Evolutionary conservation across 495 filamentous ascomycete genomes (phyloP).

Genomic region (Aspergillus coremiiformis): DNA sequence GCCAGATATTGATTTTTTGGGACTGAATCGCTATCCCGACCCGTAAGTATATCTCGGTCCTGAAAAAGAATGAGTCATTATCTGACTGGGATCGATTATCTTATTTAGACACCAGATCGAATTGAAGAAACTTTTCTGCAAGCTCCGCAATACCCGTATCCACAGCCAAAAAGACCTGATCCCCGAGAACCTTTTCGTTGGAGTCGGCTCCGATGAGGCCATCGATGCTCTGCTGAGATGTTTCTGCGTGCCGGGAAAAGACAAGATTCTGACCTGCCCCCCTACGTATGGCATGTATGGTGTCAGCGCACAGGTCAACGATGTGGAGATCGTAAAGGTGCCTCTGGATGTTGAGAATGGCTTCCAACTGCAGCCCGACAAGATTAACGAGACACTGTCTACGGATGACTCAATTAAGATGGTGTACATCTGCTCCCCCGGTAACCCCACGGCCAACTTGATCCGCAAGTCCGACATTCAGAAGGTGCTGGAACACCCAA

Average conservation of each 20-base stretch:
- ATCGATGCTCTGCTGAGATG: constrained; percentile 89
- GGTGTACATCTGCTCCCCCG: constrained; percentile 85
- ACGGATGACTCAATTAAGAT: constrained; percentile 69
- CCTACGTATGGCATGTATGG: constrained; percentile 98
- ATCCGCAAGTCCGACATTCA: constrained; percentile 69
- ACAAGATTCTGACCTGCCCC: constrained; percentile 88
- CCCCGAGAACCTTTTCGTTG: constrained; percentile 83
- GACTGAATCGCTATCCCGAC: constrained; percentile 91
- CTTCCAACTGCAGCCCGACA: constrained; percentile 64
- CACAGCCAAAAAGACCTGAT: constrained; percentile 69
- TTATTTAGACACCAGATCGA: constrained; percentile 65
- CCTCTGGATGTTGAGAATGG: constrained; percentile 54
- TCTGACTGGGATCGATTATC: background rate
- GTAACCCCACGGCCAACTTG: constrained; percentile 81
- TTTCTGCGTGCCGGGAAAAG: constrained; percentile 81
- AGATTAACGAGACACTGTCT: constrained; percentile 58
- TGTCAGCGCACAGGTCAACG: constrained; percentile 89
- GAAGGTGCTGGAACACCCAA: constrained; percentile 72
- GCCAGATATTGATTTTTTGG: constrained; percentile 58
- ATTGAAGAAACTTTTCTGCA: constrained; percentile 80
- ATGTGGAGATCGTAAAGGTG: constrained; percentile 76
- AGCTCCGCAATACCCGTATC: constrained; percentile 75
- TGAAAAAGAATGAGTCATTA: background rate
- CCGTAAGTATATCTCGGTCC: constrained; percentile 46
- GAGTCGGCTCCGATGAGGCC: constrained; percentile 92